phyloP scores from a whole-genome alignment of 331 rosid species.

The Malus hybrid region DNA sequence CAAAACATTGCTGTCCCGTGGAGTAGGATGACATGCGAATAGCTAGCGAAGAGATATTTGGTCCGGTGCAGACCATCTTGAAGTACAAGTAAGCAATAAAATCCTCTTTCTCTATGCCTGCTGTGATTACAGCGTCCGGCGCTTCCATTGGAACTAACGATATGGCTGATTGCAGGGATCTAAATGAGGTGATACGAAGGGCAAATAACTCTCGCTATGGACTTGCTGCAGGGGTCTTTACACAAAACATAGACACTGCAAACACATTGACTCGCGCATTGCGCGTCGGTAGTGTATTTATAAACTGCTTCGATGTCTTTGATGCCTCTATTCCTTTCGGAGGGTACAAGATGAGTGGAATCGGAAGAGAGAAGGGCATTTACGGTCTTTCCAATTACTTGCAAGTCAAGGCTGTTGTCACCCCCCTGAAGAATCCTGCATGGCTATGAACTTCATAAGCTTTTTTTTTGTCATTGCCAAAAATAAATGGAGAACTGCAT shows the following conservation, averaged over 20 bases:
- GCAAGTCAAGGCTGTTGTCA: slow-evolving; percentile 93
- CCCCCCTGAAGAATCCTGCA: slow-evolving; percentile 60
- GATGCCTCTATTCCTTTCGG: slow-evolving; percentile 96
- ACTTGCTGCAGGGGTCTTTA: slow-evolving; percentile 87
- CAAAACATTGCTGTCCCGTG: neutral
- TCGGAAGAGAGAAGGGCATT: slow-evolving; percentile 85
- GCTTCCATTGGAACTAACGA: neutral
- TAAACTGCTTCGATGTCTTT: slow-evolving; percentile 66
- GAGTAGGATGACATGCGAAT: slow-evolving; percentile 65
- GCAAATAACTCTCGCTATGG: slow-evolving; percentile 54
- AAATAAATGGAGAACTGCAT: slow-evolving; percentile 22
- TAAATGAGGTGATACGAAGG: slow-evolving; percentile 63
- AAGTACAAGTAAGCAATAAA: slow-evolving; percentile 53
- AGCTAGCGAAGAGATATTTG: slow-evolving; percentile 86
- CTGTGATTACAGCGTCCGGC: neutral
- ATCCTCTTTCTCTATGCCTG: neutral
- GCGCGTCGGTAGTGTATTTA: slow-evolving; percentile 69
- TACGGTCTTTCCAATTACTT: slow-evolving; percentile 69
- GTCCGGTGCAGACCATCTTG: slow-evolving; percentile 82
- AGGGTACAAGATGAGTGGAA: slow-evolving; percentile 91
- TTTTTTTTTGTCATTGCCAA: neutral
- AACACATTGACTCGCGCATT: slow-evolving; percentile 55
- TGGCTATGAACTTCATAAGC: slow-evolving; percentile 48
- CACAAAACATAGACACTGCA: slow-evolving; percentile 56
- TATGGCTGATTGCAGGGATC: slow-evolving; percentile 37